These are phyloP conservation scores for Rhizomucor miehei DNA, from an alignment of 371 early-diverging fungal species.

Conservation along the genomic window DNA sequence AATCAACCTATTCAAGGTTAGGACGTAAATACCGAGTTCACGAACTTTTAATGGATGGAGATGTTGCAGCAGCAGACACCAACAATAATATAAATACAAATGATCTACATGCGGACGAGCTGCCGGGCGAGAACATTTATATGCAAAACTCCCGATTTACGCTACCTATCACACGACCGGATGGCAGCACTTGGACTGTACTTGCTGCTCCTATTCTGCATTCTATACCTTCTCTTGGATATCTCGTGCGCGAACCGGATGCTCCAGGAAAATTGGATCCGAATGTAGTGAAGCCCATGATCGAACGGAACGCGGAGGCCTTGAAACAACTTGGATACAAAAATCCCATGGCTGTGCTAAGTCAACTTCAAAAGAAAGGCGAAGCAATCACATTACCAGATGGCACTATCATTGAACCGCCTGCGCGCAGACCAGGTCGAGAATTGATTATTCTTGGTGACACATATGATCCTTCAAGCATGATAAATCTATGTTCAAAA, in stretches of 20 bases:
- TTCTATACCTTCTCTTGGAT: conserved; percentile 56
- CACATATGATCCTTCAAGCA: conserved; percentile 41
- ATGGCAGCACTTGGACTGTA: conserved; percentile 20
- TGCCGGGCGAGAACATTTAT: conserved; percentile 28
- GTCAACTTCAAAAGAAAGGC: conserved; percentile 41
- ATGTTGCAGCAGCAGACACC: conserved; percentile 14
- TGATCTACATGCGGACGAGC: conserved; percentile 39
- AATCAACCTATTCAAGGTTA: conserved; percentile 35
- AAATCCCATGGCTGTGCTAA: conserved; percentile 47
- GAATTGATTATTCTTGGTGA: conserved; percentile 58
- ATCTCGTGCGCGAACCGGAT: conserved; percentile 41
- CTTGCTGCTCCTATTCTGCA: conserved; percentile 46
- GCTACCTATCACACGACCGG: too few relatives aligned
- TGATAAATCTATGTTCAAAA: conserved; percentile 13
- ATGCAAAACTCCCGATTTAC: not conserved
- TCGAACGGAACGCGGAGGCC: conserved; percentile 40
- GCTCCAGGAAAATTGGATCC: conserved; percentile 41
- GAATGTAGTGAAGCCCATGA: conserved; percentile 32
- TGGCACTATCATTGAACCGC: conserved; percentile 36
- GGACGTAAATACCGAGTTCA: conserved; percentile 45
- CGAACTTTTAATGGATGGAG: conserved; percentile 33
- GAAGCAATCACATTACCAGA: conserved; percentile 43
- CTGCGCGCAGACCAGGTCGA: conserved; percentile 39
- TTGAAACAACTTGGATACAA: conserved; percentile 25
- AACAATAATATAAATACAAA: too few relatives aligned